These are phyloP conservation scores for Ophiostoma sp. DNA, from an alignment of 2,329 filamentous ascomycete genomes.

Conservation along the genomic window DNA sequence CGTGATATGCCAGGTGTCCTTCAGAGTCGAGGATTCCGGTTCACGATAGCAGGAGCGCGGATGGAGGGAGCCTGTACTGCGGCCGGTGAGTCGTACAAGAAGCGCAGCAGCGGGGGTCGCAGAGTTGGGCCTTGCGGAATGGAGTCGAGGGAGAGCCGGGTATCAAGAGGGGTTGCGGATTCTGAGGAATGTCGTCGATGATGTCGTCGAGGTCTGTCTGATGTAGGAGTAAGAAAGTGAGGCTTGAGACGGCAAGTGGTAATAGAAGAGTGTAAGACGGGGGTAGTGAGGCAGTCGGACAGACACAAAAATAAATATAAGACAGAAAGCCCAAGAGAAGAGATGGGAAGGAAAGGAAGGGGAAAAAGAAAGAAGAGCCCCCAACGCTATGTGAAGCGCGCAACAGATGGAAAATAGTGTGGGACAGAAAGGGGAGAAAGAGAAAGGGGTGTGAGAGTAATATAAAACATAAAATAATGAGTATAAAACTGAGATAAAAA, in stretches of 20 bases:
- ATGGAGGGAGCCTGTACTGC: constrained; percentile 12
- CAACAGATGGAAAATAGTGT: constrained; percentile 3
- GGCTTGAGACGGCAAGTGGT: neutral
- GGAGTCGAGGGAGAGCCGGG: neutral
- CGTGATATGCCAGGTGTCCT: neutral
- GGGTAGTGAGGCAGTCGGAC: neutral
- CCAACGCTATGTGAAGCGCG: neutral
- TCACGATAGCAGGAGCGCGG: neutral
- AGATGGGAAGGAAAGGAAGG: neutral
- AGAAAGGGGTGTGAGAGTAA: neutral
- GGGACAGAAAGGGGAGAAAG: neutral
- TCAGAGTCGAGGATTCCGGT: neutral
- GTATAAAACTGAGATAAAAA: neutral
- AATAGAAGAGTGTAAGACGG: neutral
- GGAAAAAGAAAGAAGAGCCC: neutral
- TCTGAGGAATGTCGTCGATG: neutral
- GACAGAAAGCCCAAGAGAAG: neutral
- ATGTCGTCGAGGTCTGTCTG: neutral
- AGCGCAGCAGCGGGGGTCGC: constrained; percentile 14
- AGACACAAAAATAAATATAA: constrained; percentile 6
- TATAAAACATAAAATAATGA: neutral
- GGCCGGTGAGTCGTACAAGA: constrained; percentile 18
- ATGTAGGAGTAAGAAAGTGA: neutral
- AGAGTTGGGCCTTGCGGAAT: neutral
- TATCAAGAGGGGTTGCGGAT: neutral